Evolutionary conservation across 1,139 yeast species (phyloP).

Genomic region (Scheffersomyces segobiensis): DNA sequence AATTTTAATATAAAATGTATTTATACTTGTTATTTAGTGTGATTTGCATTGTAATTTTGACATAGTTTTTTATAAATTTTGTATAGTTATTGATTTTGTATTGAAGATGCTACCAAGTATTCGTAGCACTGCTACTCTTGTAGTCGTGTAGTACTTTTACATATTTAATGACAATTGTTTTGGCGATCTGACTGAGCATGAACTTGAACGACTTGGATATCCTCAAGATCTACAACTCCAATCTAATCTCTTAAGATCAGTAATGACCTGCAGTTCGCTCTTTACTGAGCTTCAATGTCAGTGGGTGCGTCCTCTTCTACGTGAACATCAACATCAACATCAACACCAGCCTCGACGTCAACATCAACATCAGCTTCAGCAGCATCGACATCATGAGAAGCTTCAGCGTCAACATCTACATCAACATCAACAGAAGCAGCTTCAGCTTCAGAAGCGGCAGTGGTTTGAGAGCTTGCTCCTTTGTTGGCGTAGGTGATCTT

Average conservation of each 20-base stretch:
- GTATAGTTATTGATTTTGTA: not conserved
- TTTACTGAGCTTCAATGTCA: not conserved
- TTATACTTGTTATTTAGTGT: not conserved
- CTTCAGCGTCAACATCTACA: conserved; percentile 3
- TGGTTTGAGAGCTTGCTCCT: not conserved
- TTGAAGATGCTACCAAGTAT: not conserved
- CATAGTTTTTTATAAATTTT: no score
- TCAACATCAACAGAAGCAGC: conserved; percentile 4
- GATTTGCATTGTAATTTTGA: not conserved
- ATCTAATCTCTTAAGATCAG: not conserved
- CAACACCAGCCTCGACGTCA: no score
- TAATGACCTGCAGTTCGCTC: not conserved
- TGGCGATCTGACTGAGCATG: not conserved
- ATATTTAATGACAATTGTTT: not conserved
- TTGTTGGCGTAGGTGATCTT: conserved; percentile 60
- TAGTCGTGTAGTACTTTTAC: not conserved
- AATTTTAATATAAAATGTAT: no score
- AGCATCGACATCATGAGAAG: conserved; percentile 1
- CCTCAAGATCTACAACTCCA: not conserved
- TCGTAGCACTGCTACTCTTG: not conserved
- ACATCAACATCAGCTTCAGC: not conserved
- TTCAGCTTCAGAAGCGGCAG: not conserved
- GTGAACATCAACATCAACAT: no score
- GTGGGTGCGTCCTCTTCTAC: not conserved
- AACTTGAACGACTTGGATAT: not conserved